A percentile compares a stretch with the other conserved stretches of the same genome.
Evolutionary conservation across 2,329 filamentous ascomycete species (phyloP).

Genomic region (Claviceps cyperi): DNA sequence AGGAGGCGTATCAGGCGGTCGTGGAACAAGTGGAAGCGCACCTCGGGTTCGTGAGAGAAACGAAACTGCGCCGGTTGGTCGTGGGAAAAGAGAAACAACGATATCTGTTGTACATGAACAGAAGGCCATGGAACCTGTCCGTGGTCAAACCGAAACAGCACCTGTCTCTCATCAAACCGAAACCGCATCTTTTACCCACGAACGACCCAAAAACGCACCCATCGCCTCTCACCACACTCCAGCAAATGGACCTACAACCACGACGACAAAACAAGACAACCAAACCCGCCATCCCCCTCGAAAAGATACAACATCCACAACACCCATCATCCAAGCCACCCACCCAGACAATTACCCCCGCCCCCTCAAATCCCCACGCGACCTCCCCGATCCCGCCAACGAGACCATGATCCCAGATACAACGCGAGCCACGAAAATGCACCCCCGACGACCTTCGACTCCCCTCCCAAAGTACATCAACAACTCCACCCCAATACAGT

Average conservation of each 20-base stretch:
- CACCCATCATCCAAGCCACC: constrained; percentile 16
- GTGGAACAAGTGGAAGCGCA: too few relatives aligned
- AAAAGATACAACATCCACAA: not conserved
- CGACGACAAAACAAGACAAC: too few relatives aligned
- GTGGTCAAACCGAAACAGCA: too few relatives aligned
- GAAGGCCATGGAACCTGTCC: too few relatives aligned
- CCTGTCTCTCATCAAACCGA: too few relatives aligned
- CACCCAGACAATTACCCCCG: constrained; percentile 6
- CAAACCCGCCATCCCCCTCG: not conserved
- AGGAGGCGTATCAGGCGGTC: too few relatives aligned
- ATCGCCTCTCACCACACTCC: not conserved
- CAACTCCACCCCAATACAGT: not conserved
- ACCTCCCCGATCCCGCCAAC: constrained; percentile 5
- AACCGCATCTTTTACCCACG: not conserved
- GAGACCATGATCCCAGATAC: constrained; percentile 17
- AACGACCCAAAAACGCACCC: not conserved
- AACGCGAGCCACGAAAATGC: constrained; percentile 17
- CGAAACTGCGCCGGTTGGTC: too few relatives aligned
- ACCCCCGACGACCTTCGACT: constrained; percentile 11
- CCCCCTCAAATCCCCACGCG: not conserved
- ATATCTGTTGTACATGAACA: too few relatives aligned
- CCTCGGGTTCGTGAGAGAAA: too few relatives aligned
- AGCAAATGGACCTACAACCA: too few relatives aligned
- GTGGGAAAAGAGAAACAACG: too few relatives aligned
- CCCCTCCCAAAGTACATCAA: not conserved